phyloP scores from a whole-genome alignment of 306 rosid species.

The Chamaecrista fasciculata region DNA sequence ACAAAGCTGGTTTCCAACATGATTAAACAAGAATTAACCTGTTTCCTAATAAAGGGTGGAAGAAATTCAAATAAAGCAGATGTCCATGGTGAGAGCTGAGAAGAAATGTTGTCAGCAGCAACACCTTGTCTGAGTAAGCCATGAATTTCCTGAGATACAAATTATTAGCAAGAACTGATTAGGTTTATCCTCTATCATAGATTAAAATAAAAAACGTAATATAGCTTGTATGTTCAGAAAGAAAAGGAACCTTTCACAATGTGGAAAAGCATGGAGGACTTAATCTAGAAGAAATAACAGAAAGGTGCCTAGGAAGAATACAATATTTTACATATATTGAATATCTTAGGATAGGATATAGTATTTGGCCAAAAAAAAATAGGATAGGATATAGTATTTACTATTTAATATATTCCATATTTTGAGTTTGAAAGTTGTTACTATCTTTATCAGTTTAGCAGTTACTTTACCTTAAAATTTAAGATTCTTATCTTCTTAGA shows the following conservation, averaged over 20 bases:
- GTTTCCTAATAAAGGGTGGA: slow-evolving; percentile 84
- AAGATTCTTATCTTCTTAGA: too few species aligned
- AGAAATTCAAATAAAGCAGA: slow-evolving; percentile 88
- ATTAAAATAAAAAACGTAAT: background rate
- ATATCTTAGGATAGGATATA: too few species aligned
- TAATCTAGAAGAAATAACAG: too few species aligned
- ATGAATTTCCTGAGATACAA: slow-evolving; percentile 81
- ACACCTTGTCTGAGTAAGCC: slow-evolving; percentile 72
- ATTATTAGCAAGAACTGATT: background rate
- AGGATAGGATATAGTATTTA: too few species aligned
- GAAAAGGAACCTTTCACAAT: background rate
- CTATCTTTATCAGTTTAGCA: too few species aligned
- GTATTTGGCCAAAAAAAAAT: too few species aligned
- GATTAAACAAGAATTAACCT: slow-evolving; percentile 41
- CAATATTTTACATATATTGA: too few species aligned
- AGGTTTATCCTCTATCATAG: background rate
- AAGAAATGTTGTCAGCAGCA: slow-evolving; percentile 53
- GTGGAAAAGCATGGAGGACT: too few species aligned
- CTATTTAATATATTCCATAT: too few species aligned
- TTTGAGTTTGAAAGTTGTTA: too few species aligned
- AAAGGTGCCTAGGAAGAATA: too few species aligned
- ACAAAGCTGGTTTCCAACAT: background rate
- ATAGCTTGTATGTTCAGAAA: background rate
- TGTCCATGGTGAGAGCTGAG: slow-evolving; percentile 97
- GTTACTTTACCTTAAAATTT: too few species aligned